Conservation (phyloP, 306 rosid genomes). For the Rosa lucieae region DNA sequence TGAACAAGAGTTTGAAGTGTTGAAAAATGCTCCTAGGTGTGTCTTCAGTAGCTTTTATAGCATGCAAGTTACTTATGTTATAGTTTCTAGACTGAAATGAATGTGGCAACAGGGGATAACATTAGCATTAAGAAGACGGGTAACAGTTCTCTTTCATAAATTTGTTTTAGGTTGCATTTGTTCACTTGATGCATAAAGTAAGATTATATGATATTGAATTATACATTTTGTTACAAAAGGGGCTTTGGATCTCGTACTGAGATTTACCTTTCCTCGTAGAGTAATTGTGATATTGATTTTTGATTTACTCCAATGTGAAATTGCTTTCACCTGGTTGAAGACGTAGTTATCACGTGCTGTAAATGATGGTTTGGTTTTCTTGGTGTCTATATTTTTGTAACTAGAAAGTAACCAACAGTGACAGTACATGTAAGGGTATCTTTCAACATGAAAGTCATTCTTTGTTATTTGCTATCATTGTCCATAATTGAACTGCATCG, state of each 20-base stretch:
- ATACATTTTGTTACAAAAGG: background rate
- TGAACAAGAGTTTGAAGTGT: constrained; percentile 81
- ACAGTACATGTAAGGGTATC: background rate
- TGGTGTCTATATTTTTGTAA: background rate
- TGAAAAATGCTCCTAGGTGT: constrained; percentile 92
- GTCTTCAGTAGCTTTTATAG: constrained; percentile 13
- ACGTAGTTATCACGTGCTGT: background rate
- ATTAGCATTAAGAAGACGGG: background rate
- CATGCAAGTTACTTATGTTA: background rate
- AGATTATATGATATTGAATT: background rate
- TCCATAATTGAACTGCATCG: background rate
- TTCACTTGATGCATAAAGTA: background rate
- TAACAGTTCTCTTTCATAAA: background rate
- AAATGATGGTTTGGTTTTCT: constrained; percentile 2
- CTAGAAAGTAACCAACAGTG: background rate
- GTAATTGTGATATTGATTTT: background rate
- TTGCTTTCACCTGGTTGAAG: background rate
- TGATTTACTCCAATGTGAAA: background rate
- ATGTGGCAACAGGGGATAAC: background rate
- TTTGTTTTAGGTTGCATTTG: background rate
- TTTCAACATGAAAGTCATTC: background rate
- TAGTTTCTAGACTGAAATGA: background rate
- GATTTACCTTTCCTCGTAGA: background rate
- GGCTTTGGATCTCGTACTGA: background rate
- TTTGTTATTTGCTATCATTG: background rate